phyloP scores from a whole-genome alignment of 2,329 filamentous ascomycete genomes.

The Dendrostoma leiphaemia region DNA sequence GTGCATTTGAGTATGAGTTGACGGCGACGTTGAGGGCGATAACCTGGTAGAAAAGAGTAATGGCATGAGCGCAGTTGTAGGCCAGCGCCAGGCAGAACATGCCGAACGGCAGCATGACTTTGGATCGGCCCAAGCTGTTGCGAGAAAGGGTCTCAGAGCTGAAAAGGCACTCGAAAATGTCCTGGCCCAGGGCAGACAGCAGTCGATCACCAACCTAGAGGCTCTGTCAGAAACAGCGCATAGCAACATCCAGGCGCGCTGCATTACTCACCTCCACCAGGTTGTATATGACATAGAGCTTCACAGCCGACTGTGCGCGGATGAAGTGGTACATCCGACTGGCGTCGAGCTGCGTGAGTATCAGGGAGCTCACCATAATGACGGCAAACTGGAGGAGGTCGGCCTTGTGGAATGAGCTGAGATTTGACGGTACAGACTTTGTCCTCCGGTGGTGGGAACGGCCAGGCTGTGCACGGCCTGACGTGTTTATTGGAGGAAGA shows the following conservation, averaged over 20 bases:
- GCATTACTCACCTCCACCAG: conserved; percentile 68
- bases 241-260: background rate
- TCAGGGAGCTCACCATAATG: conserved; percentile 79
- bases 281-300: conserved; percentile 98
- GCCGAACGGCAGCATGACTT: conserved; percentile 81
- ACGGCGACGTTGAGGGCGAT: conserved; percentile 97
- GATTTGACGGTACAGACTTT: conserved; percentile 79
- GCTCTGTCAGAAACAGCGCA: background rate
- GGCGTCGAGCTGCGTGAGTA: conserved; percentile 88
- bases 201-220: conserved; percentile 75
- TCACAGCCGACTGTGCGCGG: conserved; percentile 92
- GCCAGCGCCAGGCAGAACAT: conserved; percentile 84
- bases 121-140: conserved; percentile 83
- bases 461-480: conserved; percentile 30
- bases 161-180: conserved; percentile 93
- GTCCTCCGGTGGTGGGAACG: conserved; percentile 65
- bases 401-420: conserved; percentile 89
- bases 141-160: conserved; percentile 89
- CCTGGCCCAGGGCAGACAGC: conserved; percentile 87
- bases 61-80: conserved; percentile 86
- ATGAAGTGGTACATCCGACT: conserved; percentile 99
- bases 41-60: conserved; percentile 92
- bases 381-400: conserved; percentile 89
- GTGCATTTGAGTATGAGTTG: conserved; percentile 95
- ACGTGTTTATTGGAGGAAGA: conserved; percentile 12